Evolutionary conservation across 1,139 yeast species (phyloP).

Genomic region (Protomyces lactucae-debilis): DNA sequence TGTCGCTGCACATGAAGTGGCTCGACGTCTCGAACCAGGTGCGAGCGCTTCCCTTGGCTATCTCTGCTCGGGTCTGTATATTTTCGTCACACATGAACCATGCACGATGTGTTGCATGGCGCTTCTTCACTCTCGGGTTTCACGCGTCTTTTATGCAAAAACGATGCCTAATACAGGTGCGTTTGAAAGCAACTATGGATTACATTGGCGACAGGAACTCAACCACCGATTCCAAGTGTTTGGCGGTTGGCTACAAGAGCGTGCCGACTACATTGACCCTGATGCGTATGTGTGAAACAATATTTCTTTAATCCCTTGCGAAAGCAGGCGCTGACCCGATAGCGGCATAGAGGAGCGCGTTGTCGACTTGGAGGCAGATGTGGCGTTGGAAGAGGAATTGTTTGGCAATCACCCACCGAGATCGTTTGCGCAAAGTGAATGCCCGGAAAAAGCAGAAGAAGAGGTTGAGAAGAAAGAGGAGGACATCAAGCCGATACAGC

Average conservation of each 20-base stretch:
- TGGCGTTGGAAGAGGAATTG: slow-evolving; percentile 3
- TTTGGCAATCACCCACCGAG: slow-evolving; percentile 9
- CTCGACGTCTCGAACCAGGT: slow-evolving; percentile 38
- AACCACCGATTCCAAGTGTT: slow-evolving; percentile 51
- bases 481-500: neutral
- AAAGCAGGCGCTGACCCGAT: neutral
- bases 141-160: slow-evolving; percentile 58
- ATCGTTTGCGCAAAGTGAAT: neutral
- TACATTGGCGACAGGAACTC: slow-evolving; percentile 66
- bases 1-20: slow-evolving; percentile 52
- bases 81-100: slow-evolving; percentile 91
- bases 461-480: neutral
- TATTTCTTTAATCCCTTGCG: neutral
- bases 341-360: neutral
- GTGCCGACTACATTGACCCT: slow-evolving; percentile 5
- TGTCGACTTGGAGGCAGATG: neutral
- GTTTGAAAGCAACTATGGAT: slow-evolving; percentile 54
- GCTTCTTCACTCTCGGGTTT: slow-evolving; percentile 78
- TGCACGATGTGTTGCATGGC: slow-evolving; percentile 98
- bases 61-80: slow-evolving; percentile 68
- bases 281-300: slow-evolving; percentile 13
- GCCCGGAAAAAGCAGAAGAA: neutral
- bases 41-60: slow-evolving; percentile 41
- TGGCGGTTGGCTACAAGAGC: slow-evolving; percentile 26
- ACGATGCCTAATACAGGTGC: slow-evolving; percentile 51